Evolutionary conservation across 129 eudicot genomes (phyloP), one percentile per base, ranked within the genome.

Genomic region (Tanacetum coccineum): DNA sequence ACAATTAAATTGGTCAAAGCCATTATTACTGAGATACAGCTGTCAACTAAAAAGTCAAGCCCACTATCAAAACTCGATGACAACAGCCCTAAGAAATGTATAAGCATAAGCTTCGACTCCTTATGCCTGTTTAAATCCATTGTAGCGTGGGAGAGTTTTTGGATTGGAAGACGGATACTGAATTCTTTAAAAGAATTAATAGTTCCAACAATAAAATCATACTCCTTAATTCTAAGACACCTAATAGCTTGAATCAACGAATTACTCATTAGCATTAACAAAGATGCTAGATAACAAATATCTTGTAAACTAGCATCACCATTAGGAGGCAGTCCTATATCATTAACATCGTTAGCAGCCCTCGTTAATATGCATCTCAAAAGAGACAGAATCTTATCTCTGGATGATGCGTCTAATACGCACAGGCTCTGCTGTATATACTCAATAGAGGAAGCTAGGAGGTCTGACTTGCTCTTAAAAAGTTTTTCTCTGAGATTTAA

Each of bases 181-280:
- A 67, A 74, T 67, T 88, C 70, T 64, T 62, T 70, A 56, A 91
- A 88, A 76, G 81, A 73, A n/a, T 44, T 64, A 0, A 84, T 57
- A 13, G 62, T 59, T 21, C 78, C 70, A 77, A 67, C 61, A 70
- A 90, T 76, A 69, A 68, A 71, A 46, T 82, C 77, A 74, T 87
- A 80, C 21, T 70, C 85, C 78, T 69, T 80, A 26, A 66, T 20
- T 61, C 72, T 62, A 15, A 81, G 48, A 82, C 81, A 79, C 76
- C 82, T 39, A 74, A 84, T 64, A 64, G 70, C 80, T 75, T 80
- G 90, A 62, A 79, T 45, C 81, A 91, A 73, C 25, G 98, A 85
- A 68, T 72, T 79, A 75, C 95, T 80, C 91, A 91, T 80, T 67
- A 85, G 46, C 89, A 87, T 91, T 81, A 91, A 62, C 64, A 85